These are phyloP conservation scores for Epichloe festucae DNA, from an alignment of 2,329 filamentous ascomycete genomes.

Conservation along the genomic window DNA sequence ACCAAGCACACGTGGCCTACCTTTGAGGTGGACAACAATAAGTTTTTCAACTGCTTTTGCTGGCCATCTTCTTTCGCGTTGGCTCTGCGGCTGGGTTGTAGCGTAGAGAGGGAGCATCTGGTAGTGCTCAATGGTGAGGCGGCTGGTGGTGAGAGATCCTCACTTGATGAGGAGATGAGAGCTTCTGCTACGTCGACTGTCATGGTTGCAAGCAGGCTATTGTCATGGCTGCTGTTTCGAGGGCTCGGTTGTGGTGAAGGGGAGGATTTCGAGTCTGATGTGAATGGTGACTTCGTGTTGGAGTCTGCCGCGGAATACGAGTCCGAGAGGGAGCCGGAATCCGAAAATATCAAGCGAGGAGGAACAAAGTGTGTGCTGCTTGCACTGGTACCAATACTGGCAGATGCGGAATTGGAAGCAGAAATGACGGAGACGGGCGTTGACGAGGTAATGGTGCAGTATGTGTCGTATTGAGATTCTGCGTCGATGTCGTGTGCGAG, in stretches of 20 bases:
- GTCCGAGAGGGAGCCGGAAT: background rate
- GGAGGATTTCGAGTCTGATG: background rate
- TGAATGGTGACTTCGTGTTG: background rate
- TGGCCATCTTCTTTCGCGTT: background rate
- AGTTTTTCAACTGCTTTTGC: constrained; percentile 18
- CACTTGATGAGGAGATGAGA: constrained; percentile 4
- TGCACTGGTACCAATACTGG: background rate
- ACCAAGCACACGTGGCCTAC: constrained; percentile 30
- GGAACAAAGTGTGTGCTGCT: background rate
- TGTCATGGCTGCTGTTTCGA: constrained; percentile 4
- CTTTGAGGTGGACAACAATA: constrained; percentile 25
- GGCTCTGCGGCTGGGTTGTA: background rate
- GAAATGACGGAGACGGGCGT: background rate
- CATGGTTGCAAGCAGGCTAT: constrained; percentile 7
- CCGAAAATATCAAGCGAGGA: background rate
- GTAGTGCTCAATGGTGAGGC: background rate
- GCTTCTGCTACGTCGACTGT: constrained; percentile 5
- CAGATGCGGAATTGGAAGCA: background rate
- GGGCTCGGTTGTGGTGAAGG: background rate
- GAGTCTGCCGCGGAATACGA: background rate
- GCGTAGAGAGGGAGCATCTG: background rate
- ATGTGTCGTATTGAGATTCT: constrained; percentile 2
- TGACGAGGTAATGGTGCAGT: background rate
- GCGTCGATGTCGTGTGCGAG: constrained; percentile 4
- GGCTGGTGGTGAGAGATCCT: background rate